These are phyloP conservation scores for Nakaseomyces kungkrabaensis DNA, from an alignment of 1,139 yeast genomes.

Conservation along the genomic window DNA sequence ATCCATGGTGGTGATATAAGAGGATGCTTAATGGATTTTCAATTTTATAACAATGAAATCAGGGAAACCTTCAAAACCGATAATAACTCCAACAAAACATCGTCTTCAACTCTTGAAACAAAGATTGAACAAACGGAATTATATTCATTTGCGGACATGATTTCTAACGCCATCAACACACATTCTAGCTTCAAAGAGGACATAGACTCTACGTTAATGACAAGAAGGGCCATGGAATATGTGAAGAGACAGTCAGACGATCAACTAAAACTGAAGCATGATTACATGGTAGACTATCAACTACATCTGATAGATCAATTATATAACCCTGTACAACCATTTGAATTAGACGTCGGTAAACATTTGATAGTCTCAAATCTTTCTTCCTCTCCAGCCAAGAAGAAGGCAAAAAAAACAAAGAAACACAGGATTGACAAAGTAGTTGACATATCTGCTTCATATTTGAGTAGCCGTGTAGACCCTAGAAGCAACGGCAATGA, in stretches of 20 bases:
- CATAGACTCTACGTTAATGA: conserved; percentile 32
- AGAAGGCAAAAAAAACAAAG: not conserved
- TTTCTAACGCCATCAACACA: conserved; percentile 24
- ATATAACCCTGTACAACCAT: conserved; percentile 23
- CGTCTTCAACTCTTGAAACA: not conserved
- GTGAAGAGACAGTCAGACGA: conserved; percentile 27
- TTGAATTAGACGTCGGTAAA: conserved; percentile 34
- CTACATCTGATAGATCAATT: conserved; percentile 18
- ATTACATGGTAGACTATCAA: conserved; percentile 24
- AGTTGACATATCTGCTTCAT: not conserved
- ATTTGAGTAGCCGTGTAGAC: not conserved
- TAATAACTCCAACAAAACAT: no score
- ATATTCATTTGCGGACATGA: conserved; percentile 35
- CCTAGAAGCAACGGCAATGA: not conserved
- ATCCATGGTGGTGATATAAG: conserved; percentile 43
- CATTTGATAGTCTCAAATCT: conserved; percentile 2
- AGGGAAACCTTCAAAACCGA: not conserved
- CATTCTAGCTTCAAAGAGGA: conserved; percentile 36
- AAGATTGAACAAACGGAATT: conserved; percentile 26
- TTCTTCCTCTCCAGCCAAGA: not conserved
- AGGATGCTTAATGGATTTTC: conserved; percentile 44
- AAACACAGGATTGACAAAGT: conserved; percentile 1
- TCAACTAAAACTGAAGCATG: conserved; percentile 17
- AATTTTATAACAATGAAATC: conserved; percentile 34
- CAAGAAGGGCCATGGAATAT: conserved; percentile 31